Conservation (phyloP, 2,329 filamentous ascomycete species). For the Aaosphaeria pasadenensis region DNA sequence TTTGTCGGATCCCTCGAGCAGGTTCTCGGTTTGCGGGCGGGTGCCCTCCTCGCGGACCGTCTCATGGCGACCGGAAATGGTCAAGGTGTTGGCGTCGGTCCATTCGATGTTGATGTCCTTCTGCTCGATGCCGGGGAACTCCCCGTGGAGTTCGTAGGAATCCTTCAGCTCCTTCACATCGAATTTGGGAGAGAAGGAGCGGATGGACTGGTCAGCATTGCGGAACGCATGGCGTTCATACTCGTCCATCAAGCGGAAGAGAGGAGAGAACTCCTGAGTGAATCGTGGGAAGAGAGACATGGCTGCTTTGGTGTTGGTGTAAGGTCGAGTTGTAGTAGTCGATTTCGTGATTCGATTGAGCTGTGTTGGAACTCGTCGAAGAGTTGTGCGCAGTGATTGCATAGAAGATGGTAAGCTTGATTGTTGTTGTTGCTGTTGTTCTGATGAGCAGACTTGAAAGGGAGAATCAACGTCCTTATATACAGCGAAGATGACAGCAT, state of each 20-base stretch:
- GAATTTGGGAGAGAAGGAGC: conserved; percentile 71
- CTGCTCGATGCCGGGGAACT: conserved; percentile 73
- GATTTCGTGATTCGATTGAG: conserved; percentile 29
- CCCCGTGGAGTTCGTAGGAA: conserved; percentile 74
- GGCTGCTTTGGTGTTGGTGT: conserved; percentile 21
- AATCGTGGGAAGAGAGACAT: conserved; percentile 45
- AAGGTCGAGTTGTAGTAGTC: conserved; percentile 12
- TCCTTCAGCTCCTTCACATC: conserved; percentile 70
- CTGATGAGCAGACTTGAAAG: conserved; percentile 18
- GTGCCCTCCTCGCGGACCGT: conserved; percentile 58
- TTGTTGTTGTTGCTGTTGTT: conserved; percentile 14
- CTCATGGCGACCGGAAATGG: conserved; percentile 68
- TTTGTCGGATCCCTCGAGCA: conserved; percentile 39
- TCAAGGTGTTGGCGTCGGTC: conserved; percentile 70
- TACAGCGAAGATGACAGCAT: conserved; percentile 20
- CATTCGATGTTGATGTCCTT: conserved; percentile 76
- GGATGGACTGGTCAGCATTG: conserved; percentile 30
- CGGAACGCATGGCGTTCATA: conserved; percentile 39
- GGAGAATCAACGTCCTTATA: conserved; percentile 19
- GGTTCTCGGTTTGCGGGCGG: conserved; percentile 42
- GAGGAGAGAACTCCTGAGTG: conserved; percentile 40
- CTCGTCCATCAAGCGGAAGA: conserved; percentile 49
- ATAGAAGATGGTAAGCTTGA: conserved; percentile 22
- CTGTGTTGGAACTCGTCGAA: conserved; percentile 28
- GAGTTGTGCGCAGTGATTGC: conserved; percentile 35